Evolutionary conservation across 176 grass and related monocot species (phyloP).

Genomic region (Otatea glauca): DNA sequence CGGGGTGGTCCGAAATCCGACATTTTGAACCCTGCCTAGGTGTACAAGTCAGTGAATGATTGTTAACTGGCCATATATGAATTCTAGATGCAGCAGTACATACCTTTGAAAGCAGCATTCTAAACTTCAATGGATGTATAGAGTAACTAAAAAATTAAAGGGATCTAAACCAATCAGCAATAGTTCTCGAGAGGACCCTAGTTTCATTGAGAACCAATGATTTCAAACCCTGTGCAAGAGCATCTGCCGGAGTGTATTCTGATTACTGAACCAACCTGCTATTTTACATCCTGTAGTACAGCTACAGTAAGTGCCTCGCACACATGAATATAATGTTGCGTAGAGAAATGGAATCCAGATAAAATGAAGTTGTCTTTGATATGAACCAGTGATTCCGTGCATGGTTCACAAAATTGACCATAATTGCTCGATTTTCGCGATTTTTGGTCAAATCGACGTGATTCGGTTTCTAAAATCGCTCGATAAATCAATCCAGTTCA

Average conservation of each 20-base stretch:
- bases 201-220: slow-evolving; percentile 84
- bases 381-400: neutral
- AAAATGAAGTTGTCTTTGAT: slow-evolving; percentile 9
- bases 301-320: slow-evolving; percentile 9
- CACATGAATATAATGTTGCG: neutral
- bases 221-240: slow-evolving; percentile 88
- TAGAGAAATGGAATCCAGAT: slow-evolving; percentile 23
- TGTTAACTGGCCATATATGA: neutral
- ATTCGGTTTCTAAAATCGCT: too few species aligned
- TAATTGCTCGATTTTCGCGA: too few species aligned
- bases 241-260: slow-evolving; percentile 87
- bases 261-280: slow-evolving; percentile 57
- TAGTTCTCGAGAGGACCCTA: slow-evolving; percentile 77
- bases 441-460: too few species aligned
- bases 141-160: slow-evolving; percentile 44
- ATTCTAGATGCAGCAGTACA: neutral
- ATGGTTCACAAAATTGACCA: too few species aligned
- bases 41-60: slow-evolving; percentile 5
- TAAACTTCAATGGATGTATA: neutral
- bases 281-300: slow-evolving; percentile 74
- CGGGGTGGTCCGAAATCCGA: too few species aligned
- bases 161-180: slow-evolving; percentile 67
- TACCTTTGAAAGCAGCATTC: slow-evolving; percentile 46
- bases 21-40: too few species aligned
- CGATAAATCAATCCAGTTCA: too few species aligned